These are phyloP conservation scores for Lupinus albus DNA, from an alignment of 306 rosid genomes.

Conservation along the genomic window DNA sequence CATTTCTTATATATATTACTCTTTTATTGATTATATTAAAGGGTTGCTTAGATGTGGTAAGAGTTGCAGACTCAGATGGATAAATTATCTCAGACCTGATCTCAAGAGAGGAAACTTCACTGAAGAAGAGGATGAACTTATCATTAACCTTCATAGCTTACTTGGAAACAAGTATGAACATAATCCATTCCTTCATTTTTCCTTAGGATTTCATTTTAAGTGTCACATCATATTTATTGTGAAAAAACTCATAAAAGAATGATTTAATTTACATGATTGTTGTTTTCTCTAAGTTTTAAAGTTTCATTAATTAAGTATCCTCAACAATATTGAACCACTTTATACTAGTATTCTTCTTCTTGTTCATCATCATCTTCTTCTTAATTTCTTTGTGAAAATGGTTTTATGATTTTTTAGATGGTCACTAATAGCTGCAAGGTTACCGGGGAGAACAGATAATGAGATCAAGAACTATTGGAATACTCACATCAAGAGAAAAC, in stretches of 20 bases:
- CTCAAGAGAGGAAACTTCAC: conserved; percentile 78
- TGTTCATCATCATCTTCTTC: neutral
- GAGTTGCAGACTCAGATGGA: conserved; percentile 79
- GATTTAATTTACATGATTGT: neutral
- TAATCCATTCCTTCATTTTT: neutral
- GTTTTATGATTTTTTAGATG: conserved; percentile 47
- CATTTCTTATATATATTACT: neutral
- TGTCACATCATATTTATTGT: too few species aligned
- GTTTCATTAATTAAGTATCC: neutral
- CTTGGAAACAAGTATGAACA: conserved; percentile 75
- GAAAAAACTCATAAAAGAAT: neutral
- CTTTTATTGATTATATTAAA: neutral
- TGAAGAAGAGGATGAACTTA: conserved; percentile 72
- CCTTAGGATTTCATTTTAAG: neutral
- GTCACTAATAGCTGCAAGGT: conserved; percentile 73
- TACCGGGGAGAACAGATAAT: conserved; percentile 77
- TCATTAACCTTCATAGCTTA: conserved; percentile 70
- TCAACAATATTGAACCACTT: neutral
- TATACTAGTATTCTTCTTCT: neutral
- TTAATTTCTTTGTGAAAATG: neutral
- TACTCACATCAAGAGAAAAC: conserved; percentile 71
- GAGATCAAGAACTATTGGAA: conserved; percentile 83
- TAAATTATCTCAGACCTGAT: conserved; percentile 74
- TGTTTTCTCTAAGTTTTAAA: neutral
- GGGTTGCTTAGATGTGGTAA: conserved; percentile 78